phyloP scores from a whole-genome alignment of 2,329 filamentous ascomycete species.

The Fusarium secorum region DNA sequence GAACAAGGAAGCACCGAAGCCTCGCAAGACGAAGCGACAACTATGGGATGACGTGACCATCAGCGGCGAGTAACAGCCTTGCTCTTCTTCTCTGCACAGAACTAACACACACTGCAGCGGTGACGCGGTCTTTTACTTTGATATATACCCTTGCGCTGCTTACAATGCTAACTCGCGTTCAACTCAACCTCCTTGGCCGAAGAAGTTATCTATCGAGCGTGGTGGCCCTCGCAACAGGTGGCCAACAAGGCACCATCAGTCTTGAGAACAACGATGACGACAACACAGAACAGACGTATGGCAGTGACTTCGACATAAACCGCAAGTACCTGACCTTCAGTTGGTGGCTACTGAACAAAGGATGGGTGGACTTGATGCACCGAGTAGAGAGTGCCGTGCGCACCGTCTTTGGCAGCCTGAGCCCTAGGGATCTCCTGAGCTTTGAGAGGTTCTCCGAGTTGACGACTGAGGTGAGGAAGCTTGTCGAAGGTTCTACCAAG shows the following conservation, averaged over 20 bases:
- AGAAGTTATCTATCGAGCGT: constrained; percentile 96
- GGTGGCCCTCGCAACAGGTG: constrained; percentile 83
- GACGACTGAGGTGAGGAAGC: constrained; percentile 82
- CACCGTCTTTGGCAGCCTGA: constrained; percentile 87
- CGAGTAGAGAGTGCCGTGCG: constrained; percentile 86
- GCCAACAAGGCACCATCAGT: constrained; percentile 78
- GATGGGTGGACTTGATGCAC: constrained; percentile 83
- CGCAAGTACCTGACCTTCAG: constrained; percentile 94
- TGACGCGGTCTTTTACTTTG: constrained; percentile 89
- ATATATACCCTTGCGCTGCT: constrained; percentile 91
- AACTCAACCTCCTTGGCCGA: constrained; percentile 94
- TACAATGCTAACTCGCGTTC: constrained; percentile 90
- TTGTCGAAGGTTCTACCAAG: constrained; percentile 73
- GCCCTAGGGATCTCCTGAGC: constrained; percentile 86
- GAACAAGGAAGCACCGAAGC: constrained; percentile 55
- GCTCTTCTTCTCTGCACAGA: not conserved
- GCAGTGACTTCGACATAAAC: constrained; percentile 96
- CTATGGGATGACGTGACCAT: constrained; percentile 98
- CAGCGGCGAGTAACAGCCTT: constrained; percentile 70
- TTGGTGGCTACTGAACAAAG: constrained; percentile 95
- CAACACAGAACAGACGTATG: constrained; percentile 80
- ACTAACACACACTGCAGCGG: constrained; percentile 62
- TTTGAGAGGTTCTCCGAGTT: constrained; percentile 82
- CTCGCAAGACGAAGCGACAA: constrained; percentile 83
- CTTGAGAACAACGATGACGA: constrained; percentile 95